Evolutionary conservation across 139 green algal genomes (phyloP).

Genomic region (Pseudopediastrum boryanum): DNA sequence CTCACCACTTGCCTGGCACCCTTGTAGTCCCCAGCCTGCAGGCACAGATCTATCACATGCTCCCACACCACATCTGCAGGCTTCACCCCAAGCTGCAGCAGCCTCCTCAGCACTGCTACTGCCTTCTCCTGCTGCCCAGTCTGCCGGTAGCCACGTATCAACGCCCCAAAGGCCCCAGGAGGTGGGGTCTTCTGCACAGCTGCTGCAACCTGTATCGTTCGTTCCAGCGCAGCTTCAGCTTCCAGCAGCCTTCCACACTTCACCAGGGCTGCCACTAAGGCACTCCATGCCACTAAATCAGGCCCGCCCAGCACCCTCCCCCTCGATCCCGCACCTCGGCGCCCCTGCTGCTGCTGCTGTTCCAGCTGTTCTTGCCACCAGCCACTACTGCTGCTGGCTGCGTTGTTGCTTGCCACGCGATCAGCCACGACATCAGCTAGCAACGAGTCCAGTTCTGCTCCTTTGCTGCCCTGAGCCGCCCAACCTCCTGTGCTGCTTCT

Average conservation of each 20-base stretch:
- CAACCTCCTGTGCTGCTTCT: too few relatives aligned
- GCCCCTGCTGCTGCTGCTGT: constrained; percentile 1
- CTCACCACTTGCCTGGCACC: constrained; percentile 68
- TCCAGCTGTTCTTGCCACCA: background rate
- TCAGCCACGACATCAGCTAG: too few relatives aligned
- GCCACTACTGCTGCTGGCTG: background rate
- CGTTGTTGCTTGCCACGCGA: background rate
- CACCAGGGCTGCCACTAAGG: constrained; percentile 57
- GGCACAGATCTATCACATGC: constrained; percentile 47
- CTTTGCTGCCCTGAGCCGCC: too few relatives aligned
- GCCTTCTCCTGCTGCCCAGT: constrained; percentile 1
- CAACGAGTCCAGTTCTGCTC: too few relatives aligned
- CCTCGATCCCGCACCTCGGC: too few relatives aligned
- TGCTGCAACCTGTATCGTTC: constrained; percentile 15
- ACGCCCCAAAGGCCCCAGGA: constrained; percentile 44
- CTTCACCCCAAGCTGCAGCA: constrained; percentile 56
- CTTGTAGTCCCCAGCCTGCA: constrained; percentile 39
- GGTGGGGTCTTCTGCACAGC: constrained; percentile 47
- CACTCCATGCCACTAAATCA: constrained; percentile 58
- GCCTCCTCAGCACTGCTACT: constrained; percentile 45
- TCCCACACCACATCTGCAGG: constrained; percentile 68
- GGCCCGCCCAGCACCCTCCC: background rate
- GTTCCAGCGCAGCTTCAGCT: constrained; percentile 49
- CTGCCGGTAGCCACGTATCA: constrained; percentile 44
- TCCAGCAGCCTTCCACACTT: constrained; percentile 53